phyloP scores from a whole-genome alignment of 805 yeast genomes.

The Saccharomycopsis sp. region DNA sequence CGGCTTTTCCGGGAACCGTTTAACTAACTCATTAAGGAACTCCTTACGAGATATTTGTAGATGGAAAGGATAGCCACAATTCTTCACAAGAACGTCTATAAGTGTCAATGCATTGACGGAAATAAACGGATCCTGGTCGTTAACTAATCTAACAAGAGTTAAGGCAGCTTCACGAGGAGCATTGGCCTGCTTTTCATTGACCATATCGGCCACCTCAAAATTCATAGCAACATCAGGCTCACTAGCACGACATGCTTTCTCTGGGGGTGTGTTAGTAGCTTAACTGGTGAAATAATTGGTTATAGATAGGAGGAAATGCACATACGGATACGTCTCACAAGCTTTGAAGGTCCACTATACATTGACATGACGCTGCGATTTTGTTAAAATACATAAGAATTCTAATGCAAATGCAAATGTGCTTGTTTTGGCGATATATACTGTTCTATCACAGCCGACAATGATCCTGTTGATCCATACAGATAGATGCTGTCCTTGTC shows the following conservation, averaged over 20 bases:
- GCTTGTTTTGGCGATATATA: conserved; percentile 14
- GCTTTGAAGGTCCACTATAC: conserved; percentile 21
- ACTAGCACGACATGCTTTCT: conserved; percentile 80
- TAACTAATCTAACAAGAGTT: conserved; percentile 74
- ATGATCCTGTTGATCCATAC: too few species aligned
- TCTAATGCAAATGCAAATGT: too few species aligned
- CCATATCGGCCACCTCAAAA: conserved; percentile 86
- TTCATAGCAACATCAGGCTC: conserved; percentile 89
- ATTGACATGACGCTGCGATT: neutral
- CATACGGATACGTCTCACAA: conserved; percentile 26
- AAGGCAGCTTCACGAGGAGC: conserved; percentile 90
- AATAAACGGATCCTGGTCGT: conserved; percentile 77
- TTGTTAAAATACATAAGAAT: neutral
- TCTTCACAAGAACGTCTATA: conserved; percentile 86
- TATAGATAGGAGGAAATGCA: neutral
- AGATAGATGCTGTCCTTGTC: too few species aligned
- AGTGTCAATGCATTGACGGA: conserved; percentile 76
- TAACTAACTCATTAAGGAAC: conserved; percentile 87
- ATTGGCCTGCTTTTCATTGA: conserved; percentile 87
- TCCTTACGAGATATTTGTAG: conserved; percentile 92
- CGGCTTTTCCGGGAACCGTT: conserved; percentile 90
- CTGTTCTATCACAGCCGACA: too few species aligned
- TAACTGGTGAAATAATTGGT: neutral
- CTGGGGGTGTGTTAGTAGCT: conserved; percentile 27
- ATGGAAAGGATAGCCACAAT: conserved; percentile 97